A percentile compares a stretch with the other conserved stretches of the same genome.
These are phyloP conservation scores for Raddia distichophylla DNA, from an alignment of 176 grass and related monocot genomes.

Conservation along the genomic window DNA sequence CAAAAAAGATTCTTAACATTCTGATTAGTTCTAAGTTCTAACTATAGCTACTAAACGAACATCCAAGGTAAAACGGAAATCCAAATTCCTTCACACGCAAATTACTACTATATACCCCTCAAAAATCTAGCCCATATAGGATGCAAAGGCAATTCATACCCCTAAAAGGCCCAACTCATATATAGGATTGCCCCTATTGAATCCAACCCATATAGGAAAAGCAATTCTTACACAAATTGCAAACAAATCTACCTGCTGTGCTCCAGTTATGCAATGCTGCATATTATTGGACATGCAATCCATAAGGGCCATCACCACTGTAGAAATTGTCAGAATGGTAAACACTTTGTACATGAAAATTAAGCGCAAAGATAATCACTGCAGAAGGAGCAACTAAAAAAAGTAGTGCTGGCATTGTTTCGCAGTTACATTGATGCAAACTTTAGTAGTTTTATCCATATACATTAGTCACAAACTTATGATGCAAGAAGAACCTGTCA, in stretches of 20 bases:
- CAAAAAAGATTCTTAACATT: neutral
- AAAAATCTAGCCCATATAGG: neutral
- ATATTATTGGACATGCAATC: neutral
- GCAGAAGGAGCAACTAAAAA: slow-evolving; percentile 19
- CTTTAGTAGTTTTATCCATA: neutral
- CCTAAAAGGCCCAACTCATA: neutral
- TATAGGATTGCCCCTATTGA: neutral
- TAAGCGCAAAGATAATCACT: slow-evolving; percentile 16
- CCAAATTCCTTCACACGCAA: neutral
- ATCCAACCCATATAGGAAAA: neutral
- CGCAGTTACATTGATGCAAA: neutral
- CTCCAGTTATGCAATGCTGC: neutral
- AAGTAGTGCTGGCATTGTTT: neutral
- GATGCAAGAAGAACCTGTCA: neutral
- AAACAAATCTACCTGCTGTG: neutral
- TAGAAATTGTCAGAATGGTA: neutral
- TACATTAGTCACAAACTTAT: neutral
- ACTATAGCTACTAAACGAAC: neutral
- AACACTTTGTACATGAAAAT: neutral
- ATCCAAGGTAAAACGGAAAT: neutral
- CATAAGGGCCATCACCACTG: neutral
- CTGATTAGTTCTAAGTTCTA: neutral
- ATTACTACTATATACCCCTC: neutral
- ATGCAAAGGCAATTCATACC: neutral
- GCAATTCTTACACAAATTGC: neutral